Evolutionary conservation across 2,329 filamentous ascomycete species (phyloP).

Genomic region (Davidsoniella virescens): DNA sequence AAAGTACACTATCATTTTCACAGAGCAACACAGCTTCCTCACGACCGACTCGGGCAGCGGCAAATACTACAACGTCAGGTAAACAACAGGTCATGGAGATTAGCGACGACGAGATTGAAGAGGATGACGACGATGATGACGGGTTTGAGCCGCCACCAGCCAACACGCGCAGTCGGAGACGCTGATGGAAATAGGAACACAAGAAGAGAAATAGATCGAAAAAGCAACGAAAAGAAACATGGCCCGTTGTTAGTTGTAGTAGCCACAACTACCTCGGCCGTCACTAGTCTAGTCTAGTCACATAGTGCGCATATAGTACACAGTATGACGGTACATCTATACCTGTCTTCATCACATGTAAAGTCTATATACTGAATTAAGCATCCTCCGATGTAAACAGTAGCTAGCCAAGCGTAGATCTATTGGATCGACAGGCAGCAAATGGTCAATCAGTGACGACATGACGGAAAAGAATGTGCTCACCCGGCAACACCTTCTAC

Average conservation of each 20-base stretch:
- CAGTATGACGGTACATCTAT: too few species aligned
- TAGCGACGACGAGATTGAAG: slow-evolving; percentile 49
- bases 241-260: too few species aligned
- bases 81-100: slow-evolving; percentile 38
- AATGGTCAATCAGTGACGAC: background rate
- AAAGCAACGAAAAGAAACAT: background rate
- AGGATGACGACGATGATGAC: slow-evolving; percentile 36
- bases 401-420: background rate
- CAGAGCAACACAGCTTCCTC: slow-evolving; percentile 17
- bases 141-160: slow-evolving; percentile 32
- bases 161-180: slow-evolving; percentile 6
- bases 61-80: slow-evolving; percentile 19
- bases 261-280: too few species aligned
- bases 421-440: background rate
- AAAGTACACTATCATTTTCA: slow-evolving; percentile 36
- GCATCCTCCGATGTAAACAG: too few species aligned
- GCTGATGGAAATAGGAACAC: background rate
- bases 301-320: too few species aligned
- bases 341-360: too few species aligned
- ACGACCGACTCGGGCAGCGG: background rate
- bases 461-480: too few species aligned
- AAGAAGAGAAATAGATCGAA: background rate
- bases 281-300: too few species aligned
- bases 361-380: too few species aligned
- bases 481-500: too few species aligned